Percentiles rank a stretch among this genome's conserved stretches.
These are phyloP conservation scores for Lolium multiflorum DNA, from an alignment of 176 grass and related monocot species.

Conservation along the genomic window DNA sequence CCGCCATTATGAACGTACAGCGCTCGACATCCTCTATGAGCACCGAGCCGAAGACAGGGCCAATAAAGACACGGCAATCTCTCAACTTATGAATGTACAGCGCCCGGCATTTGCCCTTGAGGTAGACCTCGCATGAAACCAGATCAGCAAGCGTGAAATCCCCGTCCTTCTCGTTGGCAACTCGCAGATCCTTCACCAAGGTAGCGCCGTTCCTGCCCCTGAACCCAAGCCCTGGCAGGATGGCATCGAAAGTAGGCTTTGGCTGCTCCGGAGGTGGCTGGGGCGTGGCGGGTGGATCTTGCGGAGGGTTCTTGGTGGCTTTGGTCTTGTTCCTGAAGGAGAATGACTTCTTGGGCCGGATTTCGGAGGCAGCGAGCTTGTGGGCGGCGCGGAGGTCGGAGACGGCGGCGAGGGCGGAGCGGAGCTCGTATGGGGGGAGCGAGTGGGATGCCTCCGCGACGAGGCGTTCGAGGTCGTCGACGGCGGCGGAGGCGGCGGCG, in stretches of 20 bases:
- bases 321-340: conserved; percentile 84
- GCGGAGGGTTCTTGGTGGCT: conserved; percentile 47
- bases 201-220: conserved; percentile 53
- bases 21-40: conserved; percentile 74
- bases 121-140: conserved; percentile 66
- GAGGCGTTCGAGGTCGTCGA: conserved; percentile 60
- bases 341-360: conserved; percentile 82
- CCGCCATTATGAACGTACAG: conserved; percentile 75
- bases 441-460: conserved; percentile 28
- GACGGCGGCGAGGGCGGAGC: conserved; percentile 33
- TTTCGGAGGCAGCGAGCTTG: conserved; percentile 46
- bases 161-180: conserved; percentile 57
- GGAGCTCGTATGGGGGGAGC: conserved; percentile 18
- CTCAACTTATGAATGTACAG: conserved; percentile 70
- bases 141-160: conserved; percentile 88
- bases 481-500: conserved; percentile 46
- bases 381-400: conserved; percentile 70
- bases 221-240: conserved; percentile 66
- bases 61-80: conserved; percentile 70
- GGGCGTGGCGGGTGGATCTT: conserved; percentile 34
- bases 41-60: conserved; percentile 77
- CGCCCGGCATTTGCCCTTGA: conserved; percentile 77
- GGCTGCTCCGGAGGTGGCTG: conserved; percentile 18
- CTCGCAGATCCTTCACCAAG: conserved; percentile 79
- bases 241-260: conserved; percentile 25